Conservation (phyloP, 495 filamentous ascomycete species). For the Haplographium delicatum region DNA sequence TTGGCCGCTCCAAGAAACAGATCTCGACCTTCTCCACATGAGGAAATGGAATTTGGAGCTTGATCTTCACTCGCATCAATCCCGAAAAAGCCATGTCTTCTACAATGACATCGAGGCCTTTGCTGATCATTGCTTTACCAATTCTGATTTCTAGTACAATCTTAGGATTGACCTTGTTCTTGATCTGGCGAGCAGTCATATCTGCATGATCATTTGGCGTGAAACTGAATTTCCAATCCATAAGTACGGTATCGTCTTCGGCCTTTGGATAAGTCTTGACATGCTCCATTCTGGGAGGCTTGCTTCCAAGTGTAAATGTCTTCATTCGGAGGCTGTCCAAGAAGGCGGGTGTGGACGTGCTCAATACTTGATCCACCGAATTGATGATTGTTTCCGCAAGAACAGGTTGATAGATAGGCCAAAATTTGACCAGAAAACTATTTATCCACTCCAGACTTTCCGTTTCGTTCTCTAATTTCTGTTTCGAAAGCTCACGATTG, state of each 20-base stretch:
- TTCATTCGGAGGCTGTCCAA: slow-evolving; percentile 90
- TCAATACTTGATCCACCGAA: slow-evolving; percentile 92
- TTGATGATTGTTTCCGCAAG: slow-evolving; percentile 86
- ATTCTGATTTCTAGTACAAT: slow-evolving; percentile 88
- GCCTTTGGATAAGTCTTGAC: slow-evolving; percentile 97
- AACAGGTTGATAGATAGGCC: slow-evolving; percentile 96
- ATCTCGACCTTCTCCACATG: slow-evolving; percentile 91
- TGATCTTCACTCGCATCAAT: slow-evolving; percentile 93
- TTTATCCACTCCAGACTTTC: slow-evolving; percentile 99
- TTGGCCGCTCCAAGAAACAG: slow-evolving; percentile 65
- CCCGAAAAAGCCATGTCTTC: slow-evolving; percentile 95
- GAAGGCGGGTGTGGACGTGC: slow-evolving; percentile 83
- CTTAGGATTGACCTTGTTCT: slow-evolving; percentile 95
- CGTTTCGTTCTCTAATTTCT: slow-evolving; percentile 81
- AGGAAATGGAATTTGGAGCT: slow-evolving; percentile 92
- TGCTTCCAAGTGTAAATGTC: slow-evolving; percentile 85
- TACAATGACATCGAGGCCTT: slow-evolving; percentile 95
- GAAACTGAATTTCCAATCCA: slow-evolving; percentile 99
- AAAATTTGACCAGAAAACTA: slow-evolving; percentile 97
- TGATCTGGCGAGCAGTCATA: slow-evolving; percentile 82
- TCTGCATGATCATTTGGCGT: slow-evolving; percentile 91
- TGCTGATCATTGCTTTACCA: slow-evolving; percentile 91
- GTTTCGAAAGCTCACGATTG: slow-evolving; percentile 85
- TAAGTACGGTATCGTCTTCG: slow-evolving; percentile 89
- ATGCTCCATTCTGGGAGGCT: slow-evolving; percentile 92